Conservation (phyloP, 2,329 filamentous ascomycete genomes). For the Paecilomyces variotii region DNA sequence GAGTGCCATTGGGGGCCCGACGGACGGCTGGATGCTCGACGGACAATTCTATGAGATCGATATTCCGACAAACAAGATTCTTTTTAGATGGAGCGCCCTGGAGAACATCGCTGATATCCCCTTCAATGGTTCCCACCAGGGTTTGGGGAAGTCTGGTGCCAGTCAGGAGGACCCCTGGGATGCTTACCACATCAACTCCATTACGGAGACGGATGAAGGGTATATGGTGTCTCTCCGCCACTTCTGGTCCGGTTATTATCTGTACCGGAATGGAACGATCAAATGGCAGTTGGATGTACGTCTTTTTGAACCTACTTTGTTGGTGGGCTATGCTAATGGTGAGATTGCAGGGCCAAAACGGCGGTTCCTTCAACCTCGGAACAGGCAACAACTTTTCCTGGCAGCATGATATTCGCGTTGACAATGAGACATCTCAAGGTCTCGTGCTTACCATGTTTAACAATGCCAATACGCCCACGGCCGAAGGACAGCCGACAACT, state of each 20-base stretch:
- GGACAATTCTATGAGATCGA: constrained; percentile 28
- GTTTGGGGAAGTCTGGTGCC: constrained; percentile 10
- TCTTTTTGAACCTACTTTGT: background rate
- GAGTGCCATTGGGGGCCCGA: constrained; percentile 20
- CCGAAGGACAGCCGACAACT: constrained; percentile 12
- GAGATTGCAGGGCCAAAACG: constrained; percentile 14
- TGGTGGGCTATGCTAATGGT: background rate
- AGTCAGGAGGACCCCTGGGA: constrained; percentile 23
- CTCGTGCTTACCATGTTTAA: constrained; percentile 25
- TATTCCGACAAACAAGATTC: constrained; percentile 25
- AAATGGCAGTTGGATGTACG: constrained; percentile 19
- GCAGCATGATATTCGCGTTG: constrained; percentile 30
- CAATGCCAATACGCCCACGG: constrained; percentile 20
- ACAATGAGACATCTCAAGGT: constrained; percentile 24
- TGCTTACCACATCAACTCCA: constrained; percentile 29
- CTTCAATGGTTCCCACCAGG: constrained; percentile 19
- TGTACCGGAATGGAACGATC: constrained; percentile 22
- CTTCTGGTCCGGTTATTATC: constrained; percentile 24
- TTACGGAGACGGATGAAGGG: constrained; percentile 22
- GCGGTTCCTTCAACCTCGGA: constrained; percentile 19
- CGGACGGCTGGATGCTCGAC: constrained; percentile 24
- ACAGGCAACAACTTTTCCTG: constrained; percentile 17
- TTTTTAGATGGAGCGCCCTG: constrained; percentile 26
- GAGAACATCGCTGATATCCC: constrained; percentile 18
- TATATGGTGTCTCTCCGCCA: constrained; percentile 30